Evolutionary conservation across 1,284 basidiomycete species (phyloP), one percentile per base, ranked within the genome.

Genomic region (Naganishia sp.): DNA sequence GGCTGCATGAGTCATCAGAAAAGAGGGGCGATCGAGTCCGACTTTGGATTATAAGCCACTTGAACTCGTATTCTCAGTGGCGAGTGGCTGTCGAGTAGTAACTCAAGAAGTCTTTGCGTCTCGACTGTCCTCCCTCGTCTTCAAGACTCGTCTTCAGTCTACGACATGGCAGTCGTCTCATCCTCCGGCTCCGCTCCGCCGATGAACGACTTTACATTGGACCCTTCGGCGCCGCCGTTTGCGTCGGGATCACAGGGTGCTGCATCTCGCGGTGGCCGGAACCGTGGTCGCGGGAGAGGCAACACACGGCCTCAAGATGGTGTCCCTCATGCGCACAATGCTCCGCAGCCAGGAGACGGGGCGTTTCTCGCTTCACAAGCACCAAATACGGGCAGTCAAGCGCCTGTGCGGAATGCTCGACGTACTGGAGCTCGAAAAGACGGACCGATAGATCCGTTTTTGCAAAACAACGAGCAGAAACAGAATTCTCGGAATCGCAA

Each of bases 291-390:
- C 25, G 59, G 48, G 6, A 33, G 59, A 52, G 59, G 59, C 21
- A 52, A 52, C 39, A 36, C 48, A 43, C 59, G 59, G n/a, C n/a
- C 43, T 9, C 59, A 39, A 18, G 49, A 61, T 31, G 10, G 13
- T 18, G 15, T 18, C 16, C 1, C 2, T n/a, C 31, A 55, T 3
- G 49, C 9, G 16, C 55, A 15, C 23, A 42, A 44, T 25, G 6
- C 18, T 15, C 71, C 71, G 63, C 72, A 68, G 53, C 74, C 73
- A 10, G 74, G 74, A 7, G 73, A 75, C 54, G 74, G 74, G 5
- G 72, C 72, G 15, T 75, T 70, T 55, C 68, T 74, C 15, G 65
- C 68, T 45, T 11, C 43, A 23, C 61, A 39, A 13, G 13, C 10
- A 9, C 13, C 36, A 13, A 39, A 39, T 39, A 13, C 36, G 13